Conservation (phyloP, 2,329 filamentous ascomycete species). For the Trichoderma lentiforme region DNA sequence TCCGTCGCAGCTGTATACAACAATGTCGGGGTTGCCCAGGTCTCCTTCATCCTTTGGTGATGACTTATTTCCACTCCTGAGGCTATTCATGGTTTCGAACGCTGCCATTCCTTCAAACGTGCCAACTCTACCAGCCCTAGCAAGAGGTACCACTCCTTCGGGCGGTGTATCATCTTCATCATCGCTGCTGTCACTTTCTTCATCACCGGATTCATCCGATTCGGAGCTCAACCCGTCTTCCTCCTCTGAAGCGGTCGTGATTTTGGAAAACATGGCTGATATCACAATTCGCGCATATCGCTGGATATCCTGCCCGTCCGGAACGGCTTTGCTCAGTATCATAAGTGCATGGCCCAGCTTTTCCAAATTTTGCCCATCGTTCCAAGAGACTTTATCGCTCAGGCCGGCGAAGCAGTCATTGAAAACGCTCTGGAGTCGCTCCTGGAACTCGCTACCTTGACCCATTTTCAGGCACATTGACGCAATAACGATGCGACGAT, state of each 20-base stretch:
- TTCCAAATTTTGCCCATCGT: conserved; percentile 23
- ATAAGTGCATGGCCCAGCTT: conserved; percentile 21
- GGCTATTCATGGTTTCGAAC: neutral
- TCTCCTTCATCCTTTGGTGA: conserved; percentile 18
- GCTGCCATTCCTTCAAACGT: neutral
- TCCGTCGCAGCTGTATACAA: conserved; percentile 19
- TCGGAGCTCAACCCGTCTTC: neutral
- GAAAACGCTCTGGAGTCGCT: conserved; percentile 22
- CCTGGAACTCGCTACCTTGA: conserved; percentile 23
- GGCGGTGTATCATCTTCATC: conserved; percentile 4
- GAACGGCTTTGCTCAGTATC: conserved; percentile 20
- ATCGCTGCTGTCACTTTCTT: conserved; percentile 1
- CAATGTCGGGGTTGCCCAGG: neutral
- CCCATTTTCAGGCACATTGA: conserved; percentile 28
- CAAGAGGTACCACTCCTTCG: neutral
- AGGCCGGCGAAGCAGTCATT: conserved; percentile 23
- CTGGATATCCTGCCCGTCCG: conserved; percentile 18
- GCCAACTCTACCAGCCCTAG: neutral
- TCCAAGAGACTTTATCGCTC: conserved; percentile 26
- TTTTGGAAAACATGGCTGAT: conserved; percentile 26
- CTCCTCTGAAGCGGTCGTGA: conserved; percentile 13
- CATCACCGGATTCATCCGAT: neutral
- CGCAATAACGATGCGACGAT: conserved; percentile 21
- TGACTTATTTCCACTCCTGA: neutral
- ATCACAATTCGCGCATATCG: conserved; percentile 24